Evolutionary conservation across 805 yeast species (phyloP).

Genomic region (Zygosaccharomyces kombuchaensis): DNA sequence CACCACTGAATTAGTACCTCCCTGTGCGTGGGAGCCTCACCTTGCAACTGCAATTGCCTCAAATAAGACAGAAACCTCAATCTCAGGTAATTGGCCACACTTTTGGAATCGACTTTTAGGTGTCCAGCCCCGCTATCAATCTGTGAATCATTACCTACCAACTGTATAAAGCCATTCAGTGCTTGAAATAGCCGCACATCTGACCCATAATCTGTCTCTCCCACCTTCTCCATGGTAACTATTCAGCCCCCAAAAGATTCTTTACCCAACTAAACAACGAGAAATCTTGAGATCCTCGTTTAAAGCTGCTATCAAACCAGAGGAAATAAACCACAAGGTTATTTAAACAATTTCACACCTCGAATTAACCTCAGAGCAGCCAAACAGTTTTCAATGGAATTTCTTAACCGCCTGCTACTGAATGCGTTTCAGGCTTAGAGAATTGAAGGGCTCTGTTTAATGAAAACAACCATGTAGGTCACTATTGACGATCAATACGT

Average conservation of each 20-base stretch:
- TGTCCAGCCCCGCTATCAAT: background rate
- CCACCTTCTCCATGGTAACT: background rate
- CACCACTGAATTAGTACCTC: slow-evolving; percentile 34
- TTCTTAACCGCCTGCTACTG: background rate
- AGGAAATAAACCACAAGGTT: background rate
- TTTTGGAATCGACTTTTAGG: slow-evolving; percentile 7
- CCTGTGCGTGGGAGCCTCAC: slow-evolving; percentile 8
- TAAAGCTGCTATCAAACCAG: background rate
- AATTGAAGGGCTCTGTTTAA: background rate
- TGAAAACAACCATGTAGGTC: background rate
- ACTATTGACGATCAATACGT: background rate
- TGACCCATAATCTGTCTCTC: background rate
- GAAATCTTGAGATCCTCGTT: background rate
- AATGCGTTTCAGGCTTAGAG: background rate
- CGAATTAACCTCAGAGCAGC: background rate
- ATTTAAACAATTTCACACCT: background rate
- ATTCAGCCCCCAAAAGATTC: background rate
- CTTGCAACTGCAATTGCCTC: slow-evolving; percentile 13
- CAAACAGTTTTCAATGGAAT: background rate
- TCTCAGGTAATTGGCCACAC: slow-evolving; percentile 16
- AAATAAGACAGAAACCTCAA: slow-evolving; percentile 16
- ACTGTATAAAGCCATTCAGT: slow-evolving; percentile 19
- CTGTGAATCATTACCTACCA: slow-evolving; percentile 14
- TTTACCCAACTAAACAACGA: background rate
- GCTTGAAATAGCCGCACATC: slow-evolving; percentile 24